Conservation (phyloP, 768 basidiomycete species). For the Lactarius indigo region DNA sequence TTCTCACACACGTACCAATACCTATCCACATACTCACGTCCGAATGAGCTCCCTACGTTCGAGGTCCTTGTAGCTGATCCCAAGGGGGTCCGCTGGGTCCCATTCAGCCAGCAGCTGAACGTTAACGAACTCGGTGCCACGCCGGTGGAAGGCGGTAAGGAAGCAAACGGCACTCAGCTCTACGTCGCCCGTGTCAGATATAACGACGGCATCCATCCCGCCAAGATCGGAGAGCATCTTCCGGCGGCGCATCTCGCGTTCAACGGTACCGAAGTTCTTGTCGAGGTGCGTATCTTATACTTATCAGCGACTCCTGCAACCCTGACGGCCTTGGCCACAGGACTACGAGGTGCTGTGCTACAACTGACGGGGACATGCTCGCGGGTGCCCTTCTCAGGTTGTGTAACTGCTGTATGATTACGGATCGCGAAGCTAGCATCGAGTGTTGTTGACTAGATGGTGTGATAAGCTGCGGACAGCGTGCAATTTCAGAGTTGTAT, state of each 20-base stretch:
- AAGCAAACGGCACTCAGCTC: constrained; percentile 55
- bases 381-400: background rate
- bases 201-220: constrained; percentile 52
- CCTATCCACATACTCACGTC: constrained; percentile 6
- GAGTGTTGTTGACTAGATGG: background rate
- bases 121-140: constrained; percentile 39
- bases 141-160: constrained; percentile 68
- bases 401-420: background rate
- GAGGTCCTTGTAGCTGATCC: constrained; percentile 70
- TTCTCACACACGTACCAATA: background rate
- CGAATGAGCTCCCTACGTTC: constrained; percentile 50
- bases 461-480: background rate
- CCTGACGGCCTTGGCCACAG: constrained; percentile 25
- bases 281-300: constrained; percentile 39
- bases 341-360: constrained; percentile 44
- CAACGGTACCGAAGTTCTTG: constrained; percentile 46
- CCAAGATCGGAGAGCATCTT: constrained; percentile 55
- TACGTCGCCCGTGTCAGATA: constrained; percentile 59
- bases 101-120: constrained; percentile 44
- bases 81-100: constrained; percentile 56
- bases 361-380: constrained; percentile 3
- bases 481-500: background rate
- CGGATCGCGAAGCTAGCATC: background rate
- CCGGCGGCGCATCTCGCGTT: constrained; percentile 54
- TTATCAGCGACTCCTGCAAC: background rate